phyloP scores from a whole-genome alignment of 176 grass and related monocot species.

The Oryza nivara region DNA sequence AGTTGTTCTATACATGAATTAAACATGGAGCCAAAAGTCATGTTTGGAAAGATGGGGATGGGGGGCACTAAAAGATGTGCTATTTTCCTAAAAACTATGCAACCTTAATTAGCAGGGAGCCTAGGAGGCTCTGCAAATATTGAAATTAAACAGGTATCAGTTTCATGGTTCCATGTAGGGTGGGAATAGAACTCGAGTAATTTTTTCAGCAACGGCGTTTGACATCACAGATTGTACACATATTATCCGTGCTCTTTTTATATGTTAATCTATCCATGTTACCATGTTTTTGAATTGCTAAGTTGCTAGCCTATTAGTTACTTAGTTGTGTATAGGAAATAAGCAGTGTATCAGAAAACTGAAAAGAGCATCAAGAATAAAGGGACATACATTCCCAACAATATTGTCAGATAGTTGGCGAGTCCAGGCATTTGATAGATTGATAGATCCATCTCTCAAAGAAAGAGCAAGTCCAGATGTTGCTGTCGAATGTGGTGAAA shows the following conservation, averaged over 20 bases:
- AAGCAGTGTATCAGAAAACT: conserved; percentile 19
- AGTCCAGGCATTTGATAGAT: conserved; percentile 92
- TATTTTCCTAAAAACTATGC: background rate
- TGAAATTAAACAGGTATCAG: conserved; percentile 24
- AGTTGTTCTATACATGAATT: background rate
- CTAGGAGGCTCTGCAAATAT: background rate
- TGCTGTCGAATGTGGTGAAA: conserved; percentile 88
- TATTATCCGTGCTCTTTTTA: conserved; percentile 6
- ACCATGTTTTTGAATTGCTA: background rate
- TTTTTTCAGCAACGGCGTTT: conserved; percentile 10
- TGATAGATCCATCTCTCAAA: conserved; percentile 88
- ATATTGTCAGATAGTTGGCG: conserved; percentile 83
- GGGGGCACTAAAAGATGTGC: no score
- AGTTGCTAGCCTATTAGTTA: conserved; percentile 7
- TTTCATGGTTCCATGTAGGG: conserved; percentile 2
- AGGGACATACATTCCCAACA: conserved; percentile 81
- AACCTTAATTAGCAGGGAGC: background rate
- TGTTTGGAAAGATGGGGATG: no score
- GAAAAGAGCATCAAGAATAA: conserved; percentile 27
- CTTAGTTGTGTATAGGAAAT: background rate
- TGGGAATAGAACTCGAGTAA: background rate
- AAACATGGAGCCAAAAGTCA: conserved; percentile 1
- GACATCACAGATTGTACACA: conserved; percentile 10
- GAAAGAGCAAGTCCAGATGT: conserved; percentile 80
- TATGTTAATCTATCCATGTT: conserved; percentile 15